Evolutionary conservation across 805 yeast species (phyloP), one percentile per base, ranked within the genome.

Genomic region (Ogataea ramenticola): DNA sequence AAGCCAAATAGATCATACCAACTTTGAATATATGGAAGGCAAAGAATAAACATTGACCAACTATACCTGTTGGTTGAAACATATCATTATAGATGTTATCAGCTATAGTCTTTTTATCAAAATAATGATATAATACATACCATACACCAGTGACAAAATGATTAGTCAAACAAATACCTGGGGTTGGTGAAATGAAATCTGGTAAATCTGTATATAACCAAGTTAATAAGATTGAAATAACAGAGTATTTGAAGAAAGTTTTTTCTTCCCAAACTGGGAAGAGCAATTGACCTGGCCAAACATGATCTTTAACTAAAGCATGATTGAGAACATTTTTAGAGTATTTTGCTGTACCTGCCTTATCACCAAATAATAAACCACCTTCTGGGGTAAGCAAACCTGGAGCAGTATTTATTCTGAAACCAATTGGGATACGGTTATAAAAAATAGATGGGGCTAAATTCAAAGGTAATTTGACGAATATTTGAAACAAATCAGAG

Each of bases 171-270:
- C 90, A 84, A 45, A 80, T 74, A 21, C 96, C 96, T 0, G 98
- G 98, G 4, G 98, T 91, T 40, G 97, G 97, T 31, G 90, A 77
- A 43, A 88, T 69, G 54, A 71, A 75, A 57, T 88, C 96, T 2
- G 99, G 99, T 60, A 93, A 72, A 66, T 93, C 98, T 1, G 96
- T 81, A 63, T 90, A 93, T 46, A 93, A 74, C 98, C 99, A 93
- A 16, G 66, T 64, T 10, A 74, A 42, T 53, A 86, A 65, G 4
- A 67, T 45, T 1, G 71, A 41, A 16, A 68, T 41, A 43, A 72
- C 58, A 30, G 70, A 51, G 49, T 63, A 72, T 26, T 68, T 71
- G n/a, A 58, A 49, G 47, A 68, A 65, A 24, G 63, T 53, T 55
- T 76, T 69, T 46, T 65, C 65, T 47, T 69, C 65, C 89, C 95